Evolutionary conservation across 2,329 filamentous ascomycete genomes (phyloP), one percentile per base, ranked within the genome.

Genomic region (Alternaria dauci): DNA sequence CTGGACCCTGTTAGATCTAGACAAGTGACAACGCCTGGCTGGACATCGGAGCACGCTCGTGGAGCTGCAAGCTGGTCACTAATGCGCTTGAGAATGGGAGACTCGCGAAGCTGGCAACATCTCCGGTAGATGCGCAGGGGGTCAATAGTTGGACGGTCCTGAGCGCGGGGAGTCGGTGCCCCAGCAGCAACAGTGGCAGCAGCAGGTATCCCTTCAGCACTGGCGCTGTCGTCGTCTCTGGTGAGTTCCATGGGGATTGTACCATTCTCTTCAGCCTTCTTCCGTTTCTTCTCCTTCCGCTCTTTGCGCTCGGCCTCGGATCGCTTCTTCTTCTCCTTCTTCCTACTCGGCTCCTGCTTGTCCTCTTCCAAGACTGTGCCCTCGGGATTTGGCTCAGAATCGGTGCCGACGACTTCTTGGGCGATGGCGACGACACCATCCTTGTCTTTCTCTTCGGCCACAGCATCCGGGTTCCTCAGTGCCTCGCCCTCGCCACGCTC

Each of bases 261-360:
- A 8, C 94, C 94, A 75, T 95, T 97, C 59, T 92, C 92, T 74
- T 96, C 92, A 25, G 94, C 94, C 69, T 92, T 88, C 74, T 88
- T 88, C 64, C 93, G 86, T 75, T 92, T 94, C 79, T 92, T 92
- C 79, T 97, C 94, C 76, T 96, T 96, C 55, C 94, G 88, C 61
- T 95, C 92, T 75, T 96, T 96, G 42, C 94, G 86, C 78, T 97
- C 94, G 61, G 94, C 93, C 75, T 97, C 94, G 41, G 92, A 96
- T 67, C 91, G 89, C 82, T 96, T 97, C 81, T 97, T 97, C 84
- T 97, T 97, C 74, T 97, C 94, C 78, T 93, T 95, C 80, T 96
- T 97, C 70, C 89, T 89, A 8, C 83, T 88, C 1, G 80, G 71
- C 41, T 74, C 74, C 52, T 75, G 73, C 74, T 78, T 66, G 61